Base-by-base conservation (phyloP, 2,329 filamentous ascomycete species). In the Eutypa lata region DNA sequence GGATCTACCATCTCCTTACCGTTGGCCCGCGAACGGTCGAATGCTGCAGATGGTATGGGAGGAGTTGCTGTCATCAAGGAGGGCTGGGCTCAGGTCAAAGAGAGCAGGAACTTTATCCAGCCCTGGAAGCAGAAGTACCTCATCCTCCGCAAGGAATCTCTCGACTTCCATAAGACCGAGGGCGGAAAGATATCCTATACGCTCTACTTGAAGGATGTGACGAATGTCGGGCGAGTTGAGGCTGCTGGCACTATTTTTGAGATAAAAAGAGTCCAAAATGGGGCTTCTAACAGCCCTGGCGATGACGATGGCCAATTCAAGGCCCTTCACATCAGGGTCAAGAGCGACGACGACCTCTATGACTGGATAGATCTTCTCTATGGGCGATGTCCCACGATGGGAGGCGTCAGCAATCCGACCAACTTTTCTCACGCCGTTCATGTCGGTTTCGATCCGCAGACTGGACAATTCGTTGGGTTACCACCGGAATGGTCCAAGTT, bases 321-420 rank as follows among this genome's bases (percentile, higher is more conserved):
- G 69, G 89, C 90, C 3, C 83, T 97, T 49, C 91, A 94, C 58
- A 94, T 96, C 70, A 91, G 89, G 69, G 91, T 97, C 64, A 96
- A 97, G 73, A 89, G 87, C 52, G 94, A 99, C 66, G 93, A 96
- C 67, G 94, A 99, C 62, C 85, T 99, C 50, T 99, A 99, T 72
- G 91, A 96, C 65, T 99, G 94, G 94, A 96, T 97, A 65, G 94
- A 99, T 71, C 90, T 92, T 70, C 95, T 99, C 61, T 97, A 97
- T 70, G 91, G 93, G 63, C 88, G 93, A 59, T 97, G 93, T 71
- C 94, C 94, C 18, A 93, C 91, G 57, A 96, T 97, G 91, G 92
- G 94, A 56, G 94, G 94, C 62, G 94, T 99, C 52, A 97, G 93
- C 74, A 97, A 97, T 71, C 94, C 94, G 6, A 97, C 94, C 60